Base-by-base conservation (phyloP, 2,329 filamentous ascomycete species). In the Ceratocystis diversiconidia region DNA sequence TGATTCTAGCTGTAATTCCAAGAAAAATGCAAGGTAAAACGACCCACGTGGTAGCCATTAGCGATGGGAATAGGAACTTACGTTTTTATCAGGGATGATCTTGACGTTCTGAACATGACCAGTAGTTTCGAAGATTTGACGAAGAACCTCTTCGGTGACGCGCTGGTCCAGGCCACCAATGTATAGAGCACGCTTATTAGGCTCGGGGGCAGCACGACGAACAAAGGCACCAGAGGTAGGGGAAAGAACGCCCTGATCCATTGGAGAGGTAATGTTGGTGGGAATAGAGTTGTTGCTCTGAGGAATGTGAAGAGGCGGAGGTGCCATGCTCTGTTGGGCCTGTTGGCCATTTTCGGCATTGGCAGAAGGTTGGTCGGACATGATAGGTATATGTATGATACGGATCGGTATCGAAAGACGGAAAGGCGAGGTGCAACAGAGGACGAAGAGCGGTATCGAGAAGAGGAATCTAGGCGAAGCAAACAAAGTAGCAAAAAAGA, bases 31-130 rank as follows among this genome's bases (percentile, higher is more conserved):
- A 22, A n/a, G 46, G 46, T n/a, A n/a, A 48, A 50, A 50, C 3
- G n/a, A 50, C 8, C 48, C n/a, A 19, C 48, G n/a, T 19, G 48
- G 17, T 50, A 15, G 10, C 36, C 36, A 41, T 41, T 41, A 41
- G 48, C 19, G 46, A 22, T 48, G 46, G 46, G 55, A 19, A 41
- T n/a, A 22, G 10, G 32, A 68, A 85, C 90, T 83, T 79, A 96
- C 92, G 78, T 96, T 99, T 83, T 99, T 99, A 81, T 99, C 94
- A 63, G 94, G 94, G 75, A 99, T 99, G 74, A 99, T 96, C 82
- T 99, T 99, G 74, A 99, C 94, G 73, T 90, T 96, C 78, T 96
- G 88, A 70, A 99, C 94, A 77, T 99, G 94, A 66, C 94, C 94
- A 67, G 92, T 96, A 5, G 94, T 99, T 80, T 99, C 94, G 73